Base-by-base conservation (phyloP, 352 stramenopile genomes). In the Phytophthora sp. region DNA sequence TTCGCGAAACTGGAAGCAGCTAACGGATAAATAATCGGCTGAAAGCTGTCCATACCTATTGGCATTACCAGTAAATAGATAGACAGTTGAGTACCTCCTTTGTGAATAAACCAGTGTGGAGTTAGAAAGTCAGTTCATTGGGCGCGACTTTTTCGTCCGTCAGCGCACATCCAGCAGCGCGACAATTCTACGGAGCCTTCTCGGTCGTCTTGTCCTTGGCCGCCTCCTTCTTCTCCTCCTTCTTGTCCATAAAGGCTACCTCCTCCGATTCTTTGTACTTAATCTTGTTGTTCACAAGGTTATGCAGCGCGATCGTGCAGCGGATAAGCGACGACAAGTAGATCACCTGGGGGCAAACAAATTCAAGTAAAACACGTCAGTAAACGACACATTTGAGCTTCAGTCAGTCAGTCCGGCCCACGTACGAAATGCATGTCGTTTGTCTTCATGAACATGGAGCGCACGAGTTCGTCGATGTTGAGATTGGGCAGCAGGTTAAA, bases 201-300 rank as follows among this genome's bases (percentile, higher is more conserved):
- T 77, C 66, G 63, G 64, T 66, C 59, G 71, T 71, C 74, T 84
- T 80, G 46, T 82, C 77, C 61, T 80, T 80, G 30, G 62, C 5
- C 4, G 23, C 30, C 7, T 89, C 76, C 63, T 85, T 86, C 55
- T 87, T 80, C 35, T 85, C 71, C 12, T 90, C 81, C 58, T 91
- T 89, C 66, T 90, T 93, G 31, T 91, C 83, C 53, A 68, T 69
- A 50, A 84, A 88, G 30, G 74, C 71, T 59, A 91, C 71, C 47
- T 95, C 88, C 63, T 95, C 88, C 39, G 83, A 79, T 74, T 96
- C 86, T 63, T 88, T 89, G 88, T 99, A 99, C 74, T 97, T 95
- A 80, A 99, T 98, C 86, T 99, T 99, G 90, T 99, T 99, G 79
- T 98, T 98, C 66, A 99, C 96, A 44, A 99, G 88, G 79, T 99